Percentiles rank a stretch among this genome's conserved stretches.
phyloP scores from a whole-genome alignment of 2,329 filamentous ascomycete species.

The Pseudomassariella vexata region DNA sequence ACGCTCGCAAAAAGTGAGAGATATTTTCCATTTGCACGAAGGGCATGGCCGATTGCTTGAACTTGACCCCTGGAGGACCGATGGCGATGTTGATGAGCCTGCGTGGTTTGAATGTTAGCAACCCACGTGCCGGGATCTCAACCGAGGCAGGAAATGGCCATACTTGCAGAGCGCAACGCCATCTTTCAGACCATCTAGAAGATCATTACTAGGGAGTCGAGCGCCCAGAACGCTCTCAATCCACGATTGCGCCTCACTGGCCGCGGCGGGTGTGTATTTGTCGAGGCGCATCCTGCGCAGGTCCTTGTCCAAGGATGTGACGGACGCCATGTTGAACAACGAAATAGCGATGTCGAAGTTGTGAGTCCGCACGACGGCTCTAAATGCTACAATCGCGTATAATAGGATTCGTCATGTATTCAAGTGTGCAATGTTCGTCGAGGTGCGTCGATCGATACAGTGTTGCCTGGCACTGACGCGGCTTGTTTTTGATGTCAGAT shows the following conservation, averaged over 20 bases:
- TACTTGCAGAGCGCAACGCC: slow-evolving; percentile 91
- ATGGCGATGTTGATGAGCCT: slow-evolving; percentile 78
- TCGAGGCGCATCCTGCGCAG: slow-evolving; percentile 88
- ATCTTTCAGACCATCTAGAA: slow-evolving; percentile 83
- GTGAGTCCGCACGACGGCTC: neutral
- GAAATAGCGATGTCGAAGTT: slow-evolving; percentile 6
- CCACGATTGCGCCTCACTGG: slow-evolving; percentile 79
- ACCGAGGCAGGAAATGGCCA: slow-evolving; percentile 20
- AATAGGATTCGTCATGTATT: too few species aligned
- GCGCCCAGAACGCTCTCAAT: slow-evolving; percentile 78
- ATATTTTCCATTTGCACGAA: slow-evolving; percentile 99
- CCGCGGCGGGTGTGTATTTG: slow-evolving; percentile 86
- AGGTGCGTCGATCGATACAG: too few species aligned
- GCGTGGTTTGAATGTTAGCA: slow-evolving; percentile 14
- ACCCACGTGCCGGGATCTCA: neutral
- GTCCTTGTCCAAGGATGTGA: slow-evolving; percentile 90
- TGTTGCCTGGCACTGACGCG: too few species aligned
- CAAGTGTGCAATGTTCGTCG: too few species aligned
- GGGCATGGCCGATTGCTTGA: slow-evolving; percentile 89
- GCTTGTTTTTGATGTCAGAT: too few species aligned
- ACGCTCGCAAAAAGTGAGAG: slow-evolving; percentile 86
- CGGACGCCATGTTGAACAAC: slow-evolving; percentile 69
- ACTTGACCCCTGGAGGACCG: slow-evolving; percentile 75
- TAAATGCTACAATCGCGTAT: too few species aligned
- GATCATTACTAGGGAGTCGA: slow-evolving; percentile 64